These are phyloP conservation scores for Penicillium subrubescens DNA, from an alignment of 495 filamentous ascomycete species.

Conservation along the genomic window DNA sequence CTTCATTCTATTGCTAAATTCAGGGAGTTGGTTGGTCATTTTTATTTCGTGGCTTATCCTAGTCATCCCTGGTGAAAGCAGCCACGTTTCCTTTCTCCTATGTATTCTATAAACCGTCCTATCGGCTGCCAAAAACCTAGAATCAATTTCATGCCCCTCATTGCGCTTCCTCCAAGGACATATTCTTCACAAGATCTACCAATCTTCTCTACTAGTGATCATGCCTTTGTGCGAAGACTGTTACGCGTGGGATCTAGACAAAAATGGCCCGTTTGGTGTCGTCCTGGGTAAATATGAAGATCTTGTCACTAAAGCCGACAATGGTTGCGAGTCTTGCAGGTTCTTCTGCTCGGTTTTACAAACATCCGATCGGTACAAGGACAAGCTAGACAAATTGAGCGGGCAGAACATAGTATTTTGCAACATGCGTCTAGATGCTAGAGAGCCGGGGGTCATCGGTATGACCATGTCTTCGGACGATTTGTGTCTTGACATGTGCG, in stretches of 20 bases:
- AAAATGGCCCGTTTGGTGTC: not conserved
- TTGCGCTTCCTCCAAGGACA: not conserved
- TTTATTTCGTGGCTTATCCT: not conserved
- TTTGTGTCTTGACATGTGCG: constrained; percentile 7
- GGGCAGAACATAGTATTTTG: not conserved
- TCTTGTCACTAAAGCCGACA: not conserved
- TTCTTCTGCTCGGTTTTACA: not conserved
- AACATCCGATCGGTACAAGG: not conserved
- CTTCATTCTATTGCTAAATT: not conserved
- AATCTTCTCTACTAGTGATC: not conserved
- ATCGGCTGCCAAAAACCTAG: not conserved
- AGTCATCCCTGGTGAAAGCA: not conserved
- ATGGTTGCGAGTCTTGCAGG: not conserved
- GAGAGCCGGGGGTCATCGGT: not conserved
- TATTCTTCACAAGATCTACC: not conserved
- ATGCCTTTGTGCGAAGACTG: not conserved
- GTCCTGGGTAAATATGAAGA: not conserved
- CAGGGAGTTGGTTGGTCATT: not conserved
- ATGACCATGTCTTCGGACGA: constrained; percentile 10
- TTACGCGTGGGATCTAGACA: not conserved
- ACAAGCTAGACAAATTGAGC: not conserved
- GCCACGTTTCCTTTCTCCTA: not conserved
- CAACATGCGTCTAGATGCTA: constrained; percentile 2
- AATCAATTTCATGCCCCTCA: not conserved
- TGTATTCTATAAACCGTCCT: not conserved